Conservation (phyloP, 805 yeast species). For the Myxozyma melibiosi region DNA sequence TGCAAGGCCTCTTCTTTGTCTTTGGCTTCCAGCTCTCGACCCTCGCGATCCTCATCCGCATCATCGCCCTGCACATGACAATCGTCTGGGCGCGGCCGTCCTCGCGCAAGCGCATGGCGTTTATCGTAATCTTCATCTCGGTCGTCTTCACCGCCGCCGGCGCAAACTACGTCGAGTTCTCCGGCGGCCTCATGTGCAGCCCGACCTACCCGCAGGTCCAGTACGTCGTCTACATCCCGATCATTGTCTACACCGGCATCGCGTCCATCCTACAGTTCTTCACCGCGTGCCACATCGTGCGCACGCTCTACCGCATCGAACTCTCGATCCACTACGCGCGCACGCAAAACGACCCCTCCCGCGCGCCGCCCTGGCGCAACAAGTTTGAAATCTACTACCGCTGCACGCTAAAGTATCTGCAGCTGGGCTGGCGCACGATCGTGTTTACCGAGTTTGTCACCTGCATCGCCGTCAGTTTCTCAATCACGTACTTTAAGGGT, state of each 20-base stretch:
- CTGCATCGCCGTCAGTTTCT: slow-evolving; percentile 11
- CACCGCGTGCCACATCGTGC: slow-evolving; percentile 18
- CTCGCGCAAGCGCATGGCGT: slow-evolving; percentile 3
- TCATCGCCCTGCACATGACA: slow-evolving; percentile 12
- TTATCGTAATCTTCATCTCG: not conserved
- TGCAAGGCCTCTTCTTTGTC: slow-evolving; percentile 26
- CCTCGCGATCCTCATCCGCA: slow-evolving; percentile 21
- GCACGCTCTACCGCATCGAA: slow-evolving; percentile 14
- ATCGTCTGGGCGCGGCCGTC: slow-evolving; percentile 20
- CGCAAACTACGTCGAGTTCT: slow-evolving; percentile 13
- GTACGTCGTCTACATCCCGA: slow-evolving; percentile 22
- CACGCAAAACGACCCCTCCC: slow-evolving; percentile 1
- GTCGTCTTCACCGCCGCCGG: slow-evolving; percentile 22
- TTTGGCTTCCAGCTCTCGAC: slow-evolving; percentile 25
- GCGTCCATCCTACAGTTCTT: slow-evolving; percentile 17
- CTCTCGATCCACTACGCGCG: slow-evolving; percentile 9
- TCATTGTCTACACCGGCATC: slow-evolving; percentile 16
- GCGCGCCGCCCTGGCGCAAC: not conserved
- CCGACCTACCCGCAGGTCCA: slow-evolving; percentile 17
- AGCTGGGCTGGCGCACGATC: slow-evolving; percentile 13
- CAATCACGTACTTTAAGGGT: slow-evolving; percentile 1
- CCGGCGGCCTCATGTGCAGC: slow-evolving; percentile 17
- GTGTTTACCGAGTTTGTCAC: slow-evolving; percentile 15
- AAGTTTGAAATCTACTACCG: slow-evolving; percentile 5
- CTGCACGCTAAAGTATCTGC: slow-evolving; percentile 6